Evolutionary conservation across 140 eudicot genomes (phyloP), one percentile per base, ranked within the genome.

Genomic region (Senecio squalidus): DNA sequence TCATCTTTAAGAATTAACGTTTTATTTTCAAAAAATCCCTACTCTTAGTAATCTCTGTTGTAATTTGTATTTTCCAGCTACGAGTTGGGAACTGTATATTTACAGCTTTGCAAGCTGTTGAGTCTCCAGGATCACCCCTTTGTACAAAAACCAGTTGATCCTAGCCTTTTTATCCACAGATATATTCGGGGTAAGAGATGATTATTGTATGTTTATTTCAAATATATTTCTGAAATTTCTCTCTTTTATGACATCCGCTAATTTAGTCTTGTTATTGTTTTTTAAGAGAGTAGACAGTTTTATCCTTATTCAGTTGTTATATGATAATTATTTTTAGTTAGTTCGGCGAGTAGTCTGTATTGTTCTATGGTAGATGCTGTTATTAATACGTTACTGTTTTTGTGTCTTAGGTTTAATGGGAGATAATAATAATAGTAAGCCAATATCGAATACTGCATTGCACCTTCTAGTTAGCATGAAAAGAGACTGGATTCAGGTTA

Each of bases 401-500:
- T 73, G 55, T 58, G 52, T 40, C 39, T 29, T 24, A 72, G 77
- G 31, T 45, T 51, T 71, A 53, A 57, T 76, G n/a, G n/a, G n/a
- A 5, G 40, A 71, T 18, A 64, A 29, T 13, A 62, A 60, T 56
- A 50, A 40, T 41, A 58, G 66, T 43, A 62, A 63, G 67, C 45
- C 72, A 59, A 76, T 76, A 46, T 22, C 43, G 23, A 64, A 63
- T 40, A 74, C 79, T 20, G 76, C 82, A 43, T 52, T 80, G 51
- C 71, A 44, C 13, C 72, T 79, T 79, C 64, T 60, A 17, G 72
- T 53, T 60, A 65, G 75, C 64, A 71, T 60, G 74, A 74, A 79
- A 36, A 55, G 84, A 56, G 81, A 70, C 43, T 79, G 80, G 78
- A 70, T 79, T 56, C 84, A 74, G 72, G 80, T 68, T 54, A 62